These are phyloP conservation scores for Penicillium sp. DNA, from an alignment of 2,329 filamentous ascomycete genomes.

Conservation along the genomic window DNA sequence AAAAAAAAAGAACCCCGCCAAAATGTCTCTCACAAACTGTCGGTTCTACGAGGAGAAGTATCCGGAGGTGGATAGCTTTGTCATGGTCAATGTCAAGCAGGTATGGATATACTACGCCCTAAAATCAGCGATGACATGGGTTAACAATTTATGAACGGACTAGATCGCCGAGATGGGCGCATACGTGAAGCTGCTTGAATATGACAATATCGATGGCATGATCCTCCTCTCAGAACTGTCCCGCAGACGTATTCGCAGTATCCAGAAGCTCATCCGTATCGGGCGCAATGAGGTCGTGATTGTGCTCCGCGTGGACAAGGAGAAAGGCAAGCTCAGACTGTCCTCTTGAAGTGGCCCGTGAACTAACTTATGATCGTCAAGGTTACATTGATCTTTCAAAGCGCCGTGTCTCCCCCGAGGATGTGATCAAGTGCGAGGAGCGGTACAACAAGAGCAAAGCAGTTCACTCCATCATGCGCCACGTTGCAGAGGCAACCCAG, in stretches of 20 bases:
- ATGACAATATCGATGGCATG: conserved; percentile 99
- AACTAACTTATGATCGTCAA: conserved; percentile 33
- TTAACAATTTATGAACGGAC: conserved; percentile 15
- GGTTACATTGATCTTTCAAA: conserved; percentile 98
- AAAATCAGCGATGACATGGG: conserved; percentile 1
- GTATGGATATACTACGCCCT: conserved; percentile 43
- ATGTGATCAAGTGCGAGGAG: conserved; percentile 98
- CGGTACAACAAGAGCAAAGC: conserved; percentile 99
- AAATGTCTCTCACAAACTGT: conserved; percentile 92
- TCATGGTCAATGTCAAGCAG: conserved; percentile 99
- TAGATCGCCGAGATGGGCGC: conserved; percentile 99
- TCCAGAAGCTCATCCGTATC: conserved; percentile 97
- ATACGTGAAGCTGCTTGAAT: conserved; percentile 98
- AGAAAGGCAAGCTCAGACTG: conserved; percentile 66
- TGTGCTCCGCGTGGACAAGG: conserved; percentile 97
- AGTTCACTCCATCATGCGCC: conserved; percentile 97
- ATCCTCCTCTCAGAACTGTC: conserved; percentile 97
- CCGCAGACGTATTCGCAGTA: conserved; percentile 94
- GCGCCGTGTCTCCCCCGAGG: conserved; percentile 93
- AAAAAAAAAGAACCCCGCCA: conserved; percentile 51
- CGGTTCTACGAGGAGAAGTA: conserved; percentile 98
- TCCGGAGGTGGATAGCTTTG: conserved; percentile 97
- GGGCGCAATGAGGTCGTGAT: conserved; percentile 98
- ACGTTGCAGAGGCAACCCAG: conserved; percentile 95
- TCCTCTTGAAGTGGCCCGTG: neutral